phyloP scores from a whole-genome alignment of 1,284 basidiomycete species.

The Cryptococcus amylolentus region DNA sequence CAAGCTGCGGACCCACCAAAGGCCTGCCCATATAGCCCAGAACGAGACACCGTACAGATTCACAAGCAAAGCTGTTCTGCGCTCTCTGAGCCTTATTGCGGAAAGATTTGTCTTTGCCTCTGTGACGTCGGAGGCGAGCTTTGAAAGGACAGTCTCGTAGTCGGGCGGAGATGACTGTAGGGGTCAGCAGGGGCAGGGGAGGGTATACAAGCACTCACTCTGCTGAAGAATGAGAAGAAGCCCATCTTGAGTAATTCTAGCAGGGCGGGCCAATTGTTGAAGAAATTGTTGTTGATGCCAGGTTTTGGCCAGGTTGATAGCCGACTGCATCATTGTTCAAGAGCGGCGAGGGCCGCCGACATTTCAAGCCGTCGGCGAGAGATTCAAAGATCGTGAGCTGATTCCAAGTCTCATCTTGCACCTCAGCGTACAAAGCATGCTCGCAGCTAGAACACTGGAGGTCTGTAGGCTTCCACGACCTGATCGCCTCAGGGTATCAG shows the following conservation, averaged over 20 bases:
- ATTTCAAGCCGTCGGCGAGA: no score
- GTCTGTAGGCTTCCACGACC: no score
- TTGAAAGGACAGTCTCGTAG: constrained; percentile 55
- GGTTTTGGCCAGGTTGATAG: no score
- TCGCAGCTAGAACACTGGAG: no score
- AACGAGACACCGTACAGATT: constrained; percentile 75
- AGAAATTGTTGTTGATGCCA: not conserved
- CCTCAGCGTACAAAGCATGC: no score
- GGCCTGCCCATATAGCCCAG: constrained; percentile 73
- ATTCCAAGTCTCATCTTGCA: no score
- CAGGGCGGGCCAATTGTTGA: not conserved
- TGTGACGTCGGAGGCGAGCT: constrained; percentile 52
- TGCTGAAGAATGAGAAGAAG: constrained; percentile 41
- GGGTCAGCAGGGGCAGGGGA: not conserved
- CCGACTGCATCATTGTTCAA: no score
- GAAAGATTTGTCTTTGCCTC: constrained; percentile 69
- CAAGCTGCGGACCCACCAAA: constrained; percentile 73
- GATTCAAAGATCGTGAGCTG: no score
- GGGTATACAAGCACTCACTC: constrained; percentile 15
- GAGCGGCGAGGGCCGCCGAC: no score
- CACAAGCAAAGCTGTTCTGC: constrained; percentile 72
- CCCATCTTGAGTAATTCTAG: constrained; percentile 25
- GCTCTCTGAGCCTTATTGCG: constrained; percentile 81
- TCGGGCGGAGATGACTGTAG: constrained; percentile 48
- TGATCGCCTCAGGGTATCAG: no score